Evolutionary conservation across 768 basidiomycete species (phyloP).

Genomic region (Lactifluus hygrophoroides): DNA sequence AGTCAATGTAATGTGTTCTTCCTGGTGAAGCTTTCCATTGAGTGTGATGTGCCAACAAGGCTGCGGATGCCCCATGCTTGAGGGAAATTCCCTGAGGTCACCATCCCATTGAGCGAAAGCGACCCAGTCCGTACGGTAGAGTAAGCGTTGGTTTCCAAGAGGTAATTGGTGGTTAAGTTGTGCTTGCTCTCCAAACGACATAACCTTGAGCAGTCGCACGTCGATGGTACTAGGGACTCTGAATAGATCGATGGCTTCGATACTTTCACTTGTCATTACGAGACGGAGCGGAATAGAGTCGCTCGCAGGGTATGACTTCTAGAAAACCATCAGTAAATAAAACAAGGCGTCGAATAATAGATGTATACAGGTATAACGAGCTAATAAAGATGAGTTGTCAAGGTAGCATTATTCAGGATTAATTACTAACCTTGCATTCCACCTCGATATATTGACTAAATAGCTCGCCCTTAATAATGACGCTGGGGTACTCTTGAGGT

Average conservation of each 20-base stretch:
- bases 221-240: background rate
- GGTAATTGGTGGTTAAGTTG: background rate
- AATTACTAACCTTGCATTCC: constrained; percentile 8
- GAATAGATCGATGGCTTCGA: background rate
- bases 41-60: constrained; percentile 8
- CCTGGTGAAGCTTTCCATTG: background rate
- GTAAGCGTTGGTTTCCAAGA: background rate
- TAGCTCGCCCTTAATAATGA: constrained; percentile 5
- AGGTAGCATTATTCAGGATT: background rate
- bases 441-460: constrained; percentile 1
- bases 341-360: background rate
- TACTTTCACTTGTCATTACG: constrained; percentile 1
- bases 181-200: constrained; percentile 12
- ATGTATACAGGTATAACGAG: background rate
- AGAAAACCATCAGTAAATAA: background rate
- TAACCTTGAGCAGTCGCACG: constrained; percentile 3
- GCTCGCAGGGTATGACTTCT: background rate
- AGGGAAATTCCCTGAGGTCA: background rate
- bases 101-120: constrained; percentile 9
- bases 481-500: background rate
- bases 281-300: constrained; percentile 10
- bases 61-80: background rate
- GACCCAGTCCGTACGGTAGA: background rate
- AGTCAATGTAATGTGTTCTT: background rate
- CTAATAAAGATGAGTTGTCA: background rate